Evolutionary conservation across 768 basidiomycete genomes (phyloP), one percentile per base, ranked within the genome.

Genomic region (Leucosporidium yakuticum): DNA sequence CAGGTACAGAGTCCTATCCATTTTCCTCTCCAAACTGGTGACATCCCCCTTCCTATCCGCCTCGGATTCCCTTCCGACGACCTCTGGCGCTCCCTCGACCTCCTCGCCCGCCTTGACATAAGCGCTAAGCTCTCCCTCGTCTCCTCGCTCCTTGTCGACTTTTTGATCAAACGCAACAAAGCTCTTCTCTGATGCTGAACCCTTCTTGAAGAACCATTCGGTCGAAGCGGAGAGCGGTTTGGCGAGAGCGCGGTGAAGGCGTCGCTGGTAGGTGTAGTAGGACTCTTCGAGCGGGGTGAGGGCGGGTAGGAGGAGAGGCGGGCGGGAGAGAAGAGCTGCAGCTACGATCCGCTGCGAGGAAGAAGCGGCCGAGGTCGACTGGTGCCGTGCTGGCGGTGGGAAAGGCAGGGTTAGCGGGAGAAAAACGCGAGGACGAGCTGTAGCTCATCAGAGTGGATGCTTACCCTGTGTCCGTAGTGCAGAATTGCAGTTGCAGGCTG

Each of bases 1-100:
- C n/a, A 95, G 83, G 78, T 93, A 98, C 20, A 99, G 79, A 77
- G 95, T 96, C 56, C 92, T 84, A 69, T 88, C 87, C 23, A 89
- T 88, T 69, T 82, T 83, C 71, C 95, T 82, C 79, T 97, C 89
- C 74, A 97, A 79, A 75, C 88, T 88, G 76, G 85, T 85, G 63
- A 84, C 78, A 73, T 93, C 87, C 19, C 82, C 81, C 25, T 76
- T 81, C 54, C 73, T 74, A 79, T 91, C 90, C 25, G 87, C 83
- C 61, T 83, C 79, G 74, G 85, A 85, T 44, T 64, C 23, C 57
- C 54, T 55, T 19, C 19, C n/a, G 25, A 69, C 39, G 31, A 64
- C 48, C 55, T 63, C 49, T 5, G 51, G 61, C 31, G 57, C 70
- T 25, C 83, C 82, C 76, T 88, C 86, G 47, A 83, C 83, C 74